phyloP scores from a whole-genome alignment of 2,329 filamentous ascomycete species.

The Venturia pyrina region DNA sequence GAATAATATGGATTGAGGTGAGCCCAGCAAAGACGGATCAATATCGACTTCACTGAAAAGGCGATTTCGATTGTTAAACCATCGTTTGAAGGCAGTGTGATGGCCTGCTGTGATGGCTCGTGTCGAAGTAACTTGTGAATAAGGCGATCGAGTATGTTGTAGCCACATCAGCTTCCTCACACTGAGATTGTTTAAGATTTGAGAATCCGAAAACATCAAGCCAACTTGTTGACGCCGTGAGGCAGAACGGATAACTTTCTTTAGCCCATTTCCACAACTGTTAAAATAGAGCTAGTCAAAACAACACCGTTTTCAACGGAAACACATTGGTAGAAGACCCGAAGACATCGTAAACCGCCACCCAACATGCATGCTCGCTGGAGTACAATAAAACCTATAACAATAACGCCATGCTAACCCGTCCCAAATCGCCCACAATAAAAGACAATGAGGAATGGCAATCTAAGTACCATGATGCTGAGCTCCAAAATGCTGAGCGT shows the following conservation, averaged over 20 bases:
- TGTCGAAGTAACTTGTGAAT: too few species aligned
- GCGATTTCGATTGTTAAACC: too few species aligned
- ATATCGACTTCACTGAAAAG: too few species aligned
- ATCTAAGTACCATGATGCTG: neutral
- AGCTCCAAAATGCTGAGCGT: neutral
- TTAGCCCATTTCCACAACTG: neutral
- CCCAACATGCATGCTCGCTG: neutral
- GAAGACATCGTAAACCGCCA: neutral
- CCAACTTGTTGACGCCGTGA: neutral
- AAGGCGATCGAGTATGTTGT: too few species aligned
- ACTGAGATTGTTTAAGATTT: neutral
- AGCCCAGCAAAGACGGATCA: too few species aligned
- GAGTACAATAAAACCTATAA: neutral
- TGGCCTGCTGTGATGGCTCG: too few species aligned
- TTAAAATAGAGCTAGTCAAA: neutral
- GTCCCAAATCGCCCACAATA: neutral
- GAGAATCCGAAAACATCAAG: neutral
- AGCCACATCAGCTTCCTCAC: too few species aligned
- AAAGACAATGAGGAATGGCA: neutral
- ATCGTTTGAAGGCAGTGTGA: too few species aligned
- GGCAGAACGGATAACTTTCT: neutral
- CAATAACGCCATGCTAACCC: conserved; percentile 2
- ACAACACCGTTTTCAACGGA: neutral
- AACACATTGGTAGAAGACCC: neutral
- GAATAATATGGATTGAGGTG: too few species aligned